Base-by-base conservation (phyloP, 495 filamentous ascomycete species). In the Filosporella fistucella region DNA sequence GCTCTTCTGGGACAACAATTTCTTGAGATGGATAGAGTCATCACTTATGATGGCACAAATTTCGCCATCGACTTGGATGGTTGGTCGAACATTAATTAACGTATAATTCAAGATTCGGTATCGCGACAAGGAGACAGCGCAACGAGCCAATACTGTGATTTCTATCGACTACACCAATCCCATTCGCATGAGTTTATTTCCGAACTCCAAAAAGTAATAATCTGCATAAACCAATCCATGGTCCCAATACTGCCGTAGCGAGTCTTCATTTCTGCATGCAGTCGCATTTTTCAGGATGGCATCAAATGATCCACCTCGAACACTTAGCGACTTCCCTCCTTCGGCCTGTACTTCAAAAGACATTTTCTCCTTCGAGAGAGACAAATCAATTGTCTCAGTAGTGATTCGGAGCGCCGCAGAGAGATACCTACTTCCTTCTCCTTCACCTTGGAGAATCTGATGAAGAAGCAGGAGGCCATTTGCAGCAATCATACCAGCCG, bases 141-240 rank as follows among this genome's bases (percentile, higher is more conserved):
- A n/a, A n/a, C n/a, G n/a, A n/a, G n/a, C n/a, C n/a, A n/a, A n/a
- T n/a, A n/a, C n/a, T n/a, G n/a, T 30, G 8, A 8, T 30, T n/a
- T 30, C 28, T n/a, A 30, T 30, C 28, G 28, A 30, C 28, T 17
- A 36, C 18, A 36, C 13, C n/a, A n/a, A 35, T 4, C 47, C 32
- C 56, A 59, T 59, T 20, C 42, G 34, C 17, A 59, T 33, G 30
- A 59, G 35, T 33, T 42, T 42, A 41, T 72, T 72, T 13, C 68
- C 65, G 38, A 68, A 64, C 48, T 69, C 60, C 1, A 72, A 32
- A 28, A 71, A 55, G 48, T 69, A 72, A 40, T 71, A 72, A 48
- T 70, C 68, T 0, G 59, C 69, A 57, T 72, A 72, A 12, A 71
- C 69, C 7, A 72, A 49, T 14, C 67, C 69, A 30, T 63, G 60